A percentile compares a stretch with the other conserved stretches of the same genome.
Conservation (phyloP, 2,329 filamentous ascomycete genomes). For the Uncinocarpus reesii region DNA sequence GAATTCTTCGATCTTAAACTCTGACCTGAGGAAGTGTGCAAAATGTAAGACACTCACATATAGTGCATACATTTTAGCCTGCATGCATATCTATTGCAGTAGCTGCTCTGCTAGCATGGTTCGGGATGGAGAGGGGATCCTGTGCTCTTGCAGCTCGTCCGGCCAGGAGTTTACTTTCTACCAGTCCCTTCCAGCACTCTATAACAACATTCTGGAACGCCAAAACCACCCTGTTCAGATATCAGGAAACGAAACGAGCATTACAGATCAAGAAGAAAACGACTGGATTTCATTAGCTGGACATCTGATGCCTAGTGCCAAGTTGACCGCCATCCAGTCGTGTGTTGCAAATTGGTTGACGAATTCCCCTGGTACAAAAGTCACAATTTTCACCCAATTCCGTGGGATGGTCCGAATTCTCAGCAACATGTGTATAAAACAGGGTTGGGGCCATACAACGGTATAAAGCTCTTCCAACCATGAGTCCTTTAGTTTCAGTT, state of each 20-base stretch:
- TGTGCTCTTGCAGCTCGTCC: slow-evolving; percentile 21
- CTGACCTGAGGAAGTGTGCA: slow-evolving; percentile 29
- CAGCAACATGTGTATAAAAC: slow-evolving; percentile 39
- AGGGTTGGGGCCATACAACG: slow-evolving; percentile 41
- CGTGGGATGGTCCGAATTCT: slow-evolving; percentile 45
- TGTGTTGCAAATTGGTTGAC: slow-evolving; percentile 33
- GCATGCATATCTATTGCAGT: slow-evolving; percentile 48
- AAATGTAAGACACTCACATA: slow-evolving; percentile 35
- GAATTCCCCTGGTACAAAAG: slow-evolving; percentile 42
- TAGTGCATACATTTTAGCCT: slow-evolving; percentile 40
- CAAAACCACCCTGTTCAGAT: not conserved
- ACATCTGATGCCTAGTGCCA: slow-evolving; percentile 30
- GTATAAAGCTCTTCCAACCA: slow-evolving; percentile 20
- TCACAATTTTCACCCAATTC: slow-evolving; percentile 53
- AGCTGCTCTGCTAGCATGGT: slow-evolving; percentile 33
- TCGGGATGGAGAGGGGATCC: slow-evolving; percentile 18
- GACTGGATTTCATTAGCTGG: slow-evolving; percentile 23
- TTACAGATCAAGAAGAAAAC: slow-evolving; percentile 19
- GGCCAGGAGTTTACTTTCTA: slow-evolving; percentile 1
- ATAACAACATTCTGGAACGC: not conserved
- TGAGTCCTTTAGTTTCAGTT: not conserved
- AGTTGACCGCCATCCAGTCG: slow-evolving; percentile 29
- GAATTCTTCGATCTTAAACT: slow-evolving; percentile 16
- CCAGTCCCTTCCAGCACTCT: not conserved
- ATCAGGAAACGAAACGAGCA: slow-evolving; percentile 7